phyloP scores from a whole-genome alignment of 495 filamentous ascomycete genomes.

The Tuber melanosporum region DNA sequence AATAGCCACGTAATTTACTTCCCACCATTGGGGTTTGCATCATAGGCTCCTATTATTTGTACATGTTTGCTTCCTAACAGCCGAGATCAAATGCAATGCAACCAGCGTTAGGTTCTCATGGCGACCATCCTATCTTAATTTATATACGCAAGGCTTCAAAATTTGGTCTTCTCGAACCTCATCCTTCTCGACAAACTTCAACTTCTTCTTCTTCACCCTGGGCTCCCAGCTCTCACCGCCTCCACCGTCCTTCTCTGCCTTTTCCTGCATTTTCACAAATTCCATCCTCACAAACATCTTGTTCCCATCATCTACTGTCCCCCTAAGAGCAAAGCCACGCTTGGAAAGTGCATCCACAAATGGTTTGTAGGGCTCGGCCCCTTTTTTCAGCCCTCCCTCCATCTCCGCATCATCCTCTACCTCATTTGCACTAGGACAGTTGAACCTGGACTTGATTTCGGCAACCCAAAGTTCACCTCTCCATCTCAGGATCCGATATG shows the following conservation, averaged over 20 bases:
- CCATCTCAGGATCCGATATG: conserved; percentile 80
- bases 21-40: background rate
- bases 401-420: conserved; percentile 53
- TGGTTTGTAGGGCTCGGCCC: conserved; percentile 71
- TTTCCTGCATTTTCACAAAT: conserved; percentile 72
- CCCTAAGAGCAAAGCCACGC: conserved; percentile 70
- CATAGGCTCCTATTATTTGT: background rate
- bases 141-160: conserved; percentile 95
- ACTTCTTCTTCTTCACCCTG: conserved; percentile 44
- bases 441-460: conserved; percentile 88
- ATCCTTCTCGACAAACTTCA: conserved; percentile 44
- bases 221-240: conserved; percentile 38
- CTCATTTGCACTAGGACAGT: conserved; percentile 42
- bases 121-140: conserved; percentile 57
- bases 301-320: conserved; percentile 69
- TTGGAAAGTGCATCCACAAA: conserved; percentile 76
- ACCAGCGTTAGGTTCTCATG: conserved; percentile 6
- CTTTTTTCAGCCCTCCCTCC: conserved; percentile 48
- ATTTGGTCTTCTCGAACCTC: conserved; percentile 54
- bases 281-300: conserved; percentile 98
- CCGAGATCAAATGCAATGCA: background rate
- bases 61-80: background rate
- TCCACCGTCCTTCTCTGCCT: conserved; percentile 52
- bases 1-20: background rate
- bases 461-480: conserved; percentile 93